phyloP scores from a whole-genome alignment of 2,329 filamentous ascomycete species.

The Penicillium sp. region DNA sequence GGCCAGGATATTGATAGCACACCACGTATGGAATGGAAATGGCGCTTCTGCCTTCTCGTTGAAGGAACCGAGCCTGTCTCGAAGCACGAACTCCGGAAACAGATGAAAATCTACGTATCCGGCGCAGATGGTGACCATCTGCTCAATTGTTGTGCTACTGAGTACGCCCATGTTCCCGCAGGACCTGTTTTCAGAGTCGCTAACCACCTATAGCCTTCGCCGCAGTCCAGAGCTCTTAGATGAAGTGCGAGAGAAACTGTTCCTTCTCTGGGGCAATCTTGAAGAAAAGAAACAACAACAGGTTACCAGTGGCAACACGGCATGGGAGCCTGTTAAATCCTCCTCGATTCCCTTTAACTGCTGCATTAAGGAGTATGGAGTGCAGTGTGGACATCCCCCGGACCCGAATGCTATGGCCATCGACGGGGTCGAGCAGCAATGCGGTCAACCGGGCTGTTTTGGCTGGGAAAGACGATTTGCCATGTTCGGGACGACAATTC shows the following conservation, averaged over 20 bases:
- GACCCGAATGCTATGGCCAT: conserved; percentile 42
- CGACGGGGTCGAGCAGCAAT: conserved; percentile 25
- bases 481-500: conserved; percentile 62
- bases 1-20: conserved; percentile 23
- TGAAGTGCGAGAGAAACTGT: conserved; percentile 64
- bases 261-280: conserved; percentile 78
- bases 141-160: conserved; percentile 51
- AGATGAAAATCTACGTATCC: conserved; percentile 65
- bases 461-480: conserved; percentile 62
- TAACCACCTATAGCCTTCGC: conserved; percentile 49
- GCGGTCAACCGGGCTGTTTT: conserved; percentile 41
- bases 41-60: conserved; percentile 74
- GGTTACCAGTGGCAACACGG: conserved; percentile 21
- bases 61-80: conserved; percentile 57
- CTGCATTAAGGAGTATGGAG: conserved; percentile 67
- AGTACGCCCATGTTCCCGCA: conserved; percentile 43
- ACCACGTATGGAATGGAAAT: conserved; percentile 60
- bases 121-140: conserved; percentile 55
- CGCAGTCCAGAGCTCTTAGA: conserved; percentile 48
- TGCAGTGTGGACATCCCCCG: conserved; percentile 38
- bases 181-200: background rate
- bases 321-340: conserved; percentile 24
- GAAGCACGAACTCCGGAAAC: conserved; percentile 39
- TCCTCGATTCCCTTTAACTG: conserved; percentile 62
- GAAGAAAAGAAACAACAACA: conserved; percentile 59